These are phyloP conservation scores for Hemerocallis citrina DNA, from an alignment of 106 monocot genomes.

Conservation along the genomic window DNA sequence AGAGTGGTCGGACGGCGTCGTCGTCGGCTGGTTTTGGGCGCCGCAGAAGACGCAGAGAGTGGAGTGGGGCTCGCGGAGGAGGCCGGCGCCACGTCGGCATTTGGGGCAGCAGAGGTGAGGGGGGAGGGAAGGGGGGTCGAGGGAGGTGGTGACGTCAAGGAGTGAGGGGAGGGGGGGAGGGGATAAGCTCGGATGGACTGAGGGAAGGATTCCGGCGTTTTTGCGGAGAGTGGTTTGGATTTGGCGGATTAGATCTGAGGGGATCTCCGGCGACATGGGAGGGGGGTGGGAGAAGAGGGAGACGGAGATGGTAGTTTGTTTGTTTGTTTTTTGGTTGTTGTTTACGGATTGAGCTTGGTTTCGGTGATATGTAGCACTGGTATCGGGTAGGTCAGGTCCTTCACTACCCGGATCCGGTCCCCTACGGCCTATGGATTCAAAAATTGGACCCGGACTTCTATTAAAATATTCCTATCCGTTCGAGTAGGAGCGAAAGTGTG, in stretches of 20 bases:
- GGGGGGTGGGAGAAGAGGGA: too few relatives aligned
- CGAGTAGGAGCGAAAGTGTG: too few relatives aligned
- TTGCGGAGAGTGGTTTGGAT: slow-evolving; percentile 34
- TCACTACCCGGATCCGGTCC: too few relatives aligned
- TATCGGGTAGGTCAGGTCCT: too few relatives aligned
- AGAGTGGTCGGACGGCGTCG: slow-evolving; percentile 9
- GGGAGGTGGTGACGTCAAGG: slow-evolving; percentile 28
- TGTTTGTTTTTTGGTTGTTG: too few relatives aligned
- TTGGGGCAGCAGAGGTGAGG: slow-evolving; percentile 29
- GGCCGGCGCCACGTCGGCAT: slow-evolving; percentile 32
- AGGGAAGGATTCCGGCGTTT: slow-evolving; percentile 23
- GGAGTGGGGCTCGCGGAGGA: slow-evolving; percentile 40
- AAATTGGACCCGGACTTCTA: too few relatives aligned
- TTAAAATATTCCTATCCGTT: too few relatives aligned
- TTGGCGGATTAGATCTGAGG: slow-evolving; percentile 33
- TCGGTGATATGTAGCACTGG: too few relatives aligned
- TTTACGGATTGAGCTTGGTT: too few relatives aligned
- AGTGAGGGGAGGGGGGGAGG: slow-evolving; percentile 24
- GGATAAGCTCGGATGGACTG: slow-evolving; percentile 14
- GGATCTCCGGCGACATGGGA: slow-evolving; percentile 44
- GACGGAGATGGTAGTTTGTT: too few relatives aligned
- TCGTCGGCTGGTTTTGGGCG: slow-evolving; percentile 30
- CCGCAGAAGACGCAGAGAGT: slow-evolving; percentile 63
- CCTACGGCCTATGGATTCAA: too few relatives aligned
- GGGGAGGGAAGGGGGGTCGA: slow-evolving; percentile 17